Conservation (phyloP, 177 flowering plant species). For the Vitis hybrid region DNA sequence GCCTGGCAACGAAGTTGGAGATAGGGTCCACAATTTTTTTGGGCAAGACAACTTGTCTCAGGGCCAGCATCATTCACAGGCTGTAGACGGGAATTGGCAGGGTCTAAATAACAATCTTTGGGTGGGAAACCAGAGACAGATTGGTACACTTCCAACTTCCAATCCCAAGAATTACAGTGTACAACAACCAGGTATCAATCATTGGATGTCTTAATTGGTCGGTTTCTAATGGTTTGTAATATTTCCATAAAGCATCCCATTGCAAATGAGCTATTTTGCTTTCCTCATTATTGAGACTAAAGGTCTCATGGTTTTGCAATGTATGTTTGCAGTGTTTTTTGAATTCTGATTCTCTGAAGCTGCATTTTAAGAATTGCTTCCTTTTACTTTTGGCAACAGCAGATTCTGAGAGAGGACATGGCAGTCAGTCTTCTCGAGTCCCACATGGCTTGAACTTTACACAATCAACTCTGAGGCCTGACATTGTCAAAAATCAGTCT, state of each 20-base stretch:
- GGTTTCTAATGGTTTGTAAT: background rate
- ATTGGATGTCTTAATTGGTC: constrained; percentile 5
- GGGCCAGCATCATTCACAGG: constrained; percentile 55
- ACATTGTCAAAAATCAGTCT: constrained; percentile 36
- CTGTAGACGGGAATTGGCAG: constrained; percentile 48
- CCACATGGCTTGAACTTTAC: constrained; percentile 37
- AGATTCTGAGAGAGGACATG: constrained; percentile 50
- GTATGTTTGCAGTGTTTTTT: background rate
- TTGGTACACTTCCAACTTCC: constrained; percentile 36
- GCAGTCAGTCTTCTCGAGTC: constrained; percentile 31
- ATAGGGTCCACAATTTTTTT: constrained; percentile 80
- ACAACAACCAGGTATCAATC: constrained; percentile 49
- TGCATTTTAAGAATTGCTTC: background rate
- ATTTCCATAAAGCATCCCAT: constrained; percentile 1
- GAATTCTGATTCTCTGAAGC: background rate
- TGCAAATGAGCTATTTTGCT: background rate
- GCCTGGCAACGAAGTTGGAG: constrained; percentile 90
- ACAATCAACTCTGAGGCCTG: constrained; percentile 44
- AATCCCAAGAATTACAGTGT: constrained; percentile 34
- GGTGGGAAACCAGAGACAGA: constrained; percentile 52
- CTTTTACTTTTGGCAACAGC: constrained; percentile 13
- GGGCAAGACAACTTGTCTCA: constrained; percentile 59
- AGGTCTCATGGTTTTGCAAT: background rate
- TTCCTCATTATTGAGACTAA: background rate
- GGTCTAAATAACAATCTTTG: constrained; percentile 42